Conservation (phyloP, 495 filamentous ascomycete species). For the Xylaria scruposa region DNA sequence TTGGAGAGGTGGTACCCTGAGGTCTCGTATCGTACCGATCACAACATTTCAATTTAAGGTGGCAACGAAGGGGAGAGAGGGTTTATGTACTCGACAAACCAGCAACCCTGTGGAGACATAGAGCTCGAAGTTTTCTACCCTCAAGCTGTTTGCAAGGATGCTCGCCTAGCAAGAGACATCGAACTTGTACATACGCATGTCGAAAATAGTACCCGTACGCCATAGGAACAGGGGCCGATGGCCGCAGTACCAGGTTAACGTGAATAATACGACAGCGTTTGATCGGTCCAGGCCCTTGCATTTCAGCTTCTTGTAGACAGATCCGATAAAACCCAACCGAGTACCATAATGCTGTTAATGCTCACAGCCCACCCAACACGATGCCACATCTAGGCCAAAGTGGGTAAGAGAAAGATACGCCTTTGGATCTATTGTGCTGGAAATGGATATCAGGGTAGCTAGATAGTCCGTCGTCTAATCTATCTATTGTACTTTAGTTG, state of each 20-base stretch:
- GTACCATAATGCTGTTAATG: constrained; percentile 10
- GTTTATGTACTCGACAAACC: constrained; percentile 10
- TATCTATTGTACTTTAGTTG: neutral
- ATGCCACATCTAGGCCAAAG: constrained; percentile 15
- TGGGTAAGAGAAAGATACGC: neutral
- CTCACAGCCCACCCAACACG: constrained; percentile 19
- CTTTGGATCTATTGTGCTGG: neutral
- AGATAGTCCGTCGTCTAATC: neutral
- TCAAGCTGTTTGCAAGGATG: constrained; percentile 7
- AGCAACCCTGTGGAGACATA: neutral
- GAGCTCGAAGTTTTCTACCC: neutral
- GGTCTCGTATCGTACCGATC: constrained; percentile 14
- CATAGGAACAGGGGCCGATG: neutral
- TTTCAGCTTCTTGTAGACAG: constrained; percentile 21
- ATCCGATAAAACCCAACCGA: neutral
- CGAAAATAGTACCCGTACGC: constrained; percentile 11
- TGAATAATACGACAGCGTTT: constrained; percentile 18
- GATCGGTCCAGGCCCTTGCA: constrained; percentile 20
- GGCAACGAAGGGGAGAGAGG: constrained; percentile 14
- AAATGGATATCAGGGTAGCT: neutral
- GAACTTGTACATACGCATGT: constrained; percentile 10
- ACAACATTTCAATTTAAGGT: neutral
- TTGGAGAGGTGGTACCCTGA: neutral
- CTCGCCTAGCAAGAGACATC: neutral
- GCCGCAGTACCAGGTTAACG: constrained; percentile 7